Conservation (phyloP, 805 yeast genomes). For the Candida sanyiensis region DNA sequence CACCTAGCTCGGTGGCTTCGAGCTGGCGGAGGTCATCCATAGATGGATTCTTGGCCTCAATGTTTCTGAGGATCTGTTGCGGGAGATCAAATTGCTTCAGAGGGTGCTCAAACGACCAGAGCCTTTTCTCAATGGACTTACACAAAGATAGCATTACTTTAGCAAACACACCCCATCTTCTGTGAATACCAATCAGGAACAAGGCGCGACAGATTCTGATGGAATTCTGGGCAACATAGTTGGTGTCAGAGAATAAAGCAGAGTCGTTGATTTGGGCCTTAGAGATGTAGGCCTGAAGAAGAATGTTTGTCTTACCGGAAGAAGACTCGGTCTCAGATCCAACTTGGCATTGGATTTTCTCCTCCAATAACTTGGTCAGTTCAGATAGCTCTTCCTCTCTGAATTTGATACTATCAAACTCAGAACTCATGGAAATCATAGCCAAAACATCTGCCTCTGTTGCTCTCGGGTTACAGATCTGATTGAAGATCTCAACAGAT, state of each 20-base stretch:
- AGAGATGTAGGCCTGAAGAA: conserved; percentile 85
- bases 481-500: conserved; percentile 84
- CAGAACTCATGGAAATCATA: conserved; percentile 86
- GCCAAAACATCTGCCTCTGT: conserved; percentile 89
- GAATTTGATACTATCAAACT: conserved; percentile 83
- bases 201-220: conserved; percentile 90
- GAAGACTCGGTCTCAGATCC: conserved; percentile 71
- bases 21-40: conserved; percentile 72
- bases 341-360: conserved; percentile 70
- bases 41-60: conserved; percentile 58
- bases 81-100: conserved; percentile 81
- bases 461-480: conserved; percentile 75
- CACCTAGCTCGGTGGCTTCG: conserved; percentile 76
- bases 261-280: conserved; percentile 68
- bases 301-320: conserved; percentile 80
- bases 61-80: conserved; percentile 51
- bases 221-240: conserved; percentile 93
- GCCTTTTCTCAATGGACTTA: conserved; percentile 73
- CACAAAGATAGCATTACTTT: conserved; percentile 73
- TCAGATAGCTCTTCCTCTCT: conserved; percentile 85
- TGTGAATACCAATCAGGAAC: conserved; percentile 76
- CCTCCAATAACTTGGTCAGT: conserved; percentile 53
- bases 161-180: conserved; percentile 87
- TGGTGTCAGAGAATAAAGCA: conserved; percentile 77
- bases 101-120: conserved; percentile 93